Conservation (phyloP, 2,329 filamentous ascomycete species). For the Diaporthe humulicola region DNA sequence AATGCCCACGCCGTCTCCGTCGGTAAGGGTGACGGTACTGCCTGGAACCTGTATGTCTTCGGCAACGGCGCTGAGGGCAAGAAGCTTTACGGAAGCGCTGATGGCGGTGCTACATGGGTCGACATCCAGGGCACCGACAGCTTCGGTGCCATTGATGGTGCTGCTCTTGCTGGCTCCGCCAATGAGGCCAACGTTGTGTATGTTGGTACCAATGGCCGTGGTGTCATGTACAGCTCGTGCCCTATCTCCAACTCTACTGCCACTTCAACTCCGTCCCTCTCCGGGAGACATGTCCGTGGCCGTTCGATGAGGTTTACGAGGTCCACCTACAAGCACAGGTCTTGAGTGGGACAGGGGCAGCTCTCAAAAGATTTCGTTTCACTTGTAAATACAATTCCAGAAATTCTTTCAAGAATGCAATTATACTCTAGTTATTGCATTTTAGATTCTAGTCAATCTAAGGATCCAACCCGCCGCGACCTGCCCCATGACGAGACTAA, state of each 20-base stretch:
- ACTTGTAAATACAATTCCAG: constrained; percentile 2
- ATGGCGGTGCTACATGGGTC: constrained; percentile 58
- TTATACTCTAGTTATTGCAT: neutral
- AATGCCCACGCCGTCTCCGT: constrained; percentile 59
- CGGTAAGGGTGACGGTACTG: constrained; percentile 53
- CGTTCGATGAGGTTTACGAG: neutral
- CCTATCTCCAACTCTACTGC: neutral
- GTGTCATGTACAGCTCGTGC: constrained; percentile 53
- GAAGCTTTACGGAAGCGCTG: constrained; percentile 59
- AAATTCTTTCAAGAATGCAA: neutral
- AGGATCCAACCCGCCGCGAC: neutral
- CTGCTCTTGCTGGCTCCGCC: constrained; percentile 57
- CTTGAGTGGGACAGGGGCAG: neutral
- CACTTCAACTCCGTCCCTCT: neutral
- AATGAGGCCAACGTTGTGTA: constrained; percentile 61
- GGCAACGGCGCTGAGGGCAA: constrained; percentile 57
- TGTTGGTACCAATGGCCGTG: constrained; percentile 64
- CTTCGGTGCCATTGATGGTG: constrained; percentile 58
- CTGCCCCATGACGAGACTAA: too few species aligned
- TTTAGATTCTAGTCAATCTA: neutral
- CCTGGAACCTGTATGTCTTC: constrained; percentile 63
- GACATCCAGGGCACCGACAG: constrained; percentile 61
- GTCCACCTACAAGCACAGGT: neutral
- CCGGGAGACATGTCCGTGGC: neutral
- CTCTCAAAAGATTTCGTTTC: neutral